Evolutionary conservation across 225 moss, liverwort and hornwort species (phyloP).

Genomic region (Straminergon stramineum): DNA sequence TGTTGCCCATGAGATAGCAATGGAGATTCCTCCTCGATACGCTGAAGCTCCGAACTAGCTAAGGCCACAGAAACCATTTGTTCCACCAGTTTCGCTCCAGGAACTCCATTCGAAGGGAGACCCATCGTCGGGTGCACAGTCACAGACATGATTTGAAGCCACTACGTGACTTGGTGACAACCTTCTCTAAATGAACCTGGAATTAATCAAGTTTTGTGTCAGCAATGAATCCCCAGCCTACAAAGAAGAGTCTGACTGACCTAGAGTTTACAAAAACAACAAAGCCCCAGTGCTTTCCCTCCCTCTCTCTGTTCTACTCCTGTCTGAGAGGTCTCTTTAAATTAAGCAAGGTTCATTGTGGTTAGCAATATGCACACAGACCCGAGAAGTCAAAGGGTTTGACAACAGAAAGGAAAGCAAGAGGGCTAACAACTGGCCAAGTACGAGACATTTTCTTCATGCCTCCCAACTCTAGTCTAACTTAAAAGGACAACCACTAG

Average conservation of each 20-base stretch:
- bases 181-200: neutral
- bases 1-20: constrained; percentile 22
- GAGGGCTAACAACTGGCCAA: neutral
- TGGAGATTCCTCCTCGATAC: constrained; percentile 2
- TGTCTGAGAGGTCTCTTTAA: neutral
- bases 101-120: constrained; percentile 8
- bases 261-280: neutral
- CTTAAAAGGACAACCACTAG: neutral
- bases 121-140: constrained; percentile 10
- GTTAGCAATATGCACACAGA: neutral
- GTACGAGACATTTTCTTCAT: neutral
- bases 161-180: neutral
- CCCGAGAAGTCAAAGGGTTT: neutral
- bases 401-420: neutral
- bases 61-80: constrained; percentile 9
- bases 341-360: neutral
- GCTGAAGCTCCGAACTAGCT: neutral
- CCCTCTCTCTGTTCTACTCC: neutral
- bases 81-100: constrained; percentile 3
- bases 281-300: neutral
- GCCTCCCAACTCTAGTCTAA: neutral
- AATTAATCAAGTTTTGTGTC: neutral
- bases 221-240: neutral
- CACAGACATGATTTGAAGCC: neutral
- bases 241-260: neutral